phyloP scores from a whole-genome alignment of 2,329 filamentous ascomycete genomes.

The Botrytis deweyae region DNA sequence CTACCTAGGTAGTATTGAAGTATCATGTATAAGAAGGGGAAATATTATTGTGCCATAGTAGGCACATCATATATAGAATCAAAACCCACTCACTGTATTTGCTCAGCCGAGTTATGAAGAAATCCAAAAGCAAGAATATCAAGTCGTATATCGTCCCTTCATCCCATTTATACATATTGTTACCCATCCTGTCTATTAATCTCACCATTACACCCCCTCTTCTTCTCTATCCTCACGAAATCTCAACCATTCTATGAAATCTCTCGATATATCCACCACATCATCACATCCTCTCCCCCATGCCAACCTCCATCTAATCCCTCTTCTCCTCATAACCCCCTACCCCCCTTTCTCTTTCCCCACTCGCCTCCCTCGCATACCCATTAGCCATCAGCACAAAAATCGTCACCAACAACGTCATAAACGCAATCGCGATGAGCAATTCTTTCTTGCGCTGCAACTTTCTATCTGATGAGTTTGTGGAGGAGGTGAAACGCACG shows the following conservation, averaged over 20 bases:
- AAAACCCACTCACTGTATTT: background rate
- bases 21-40: background rate
- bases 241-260: background rate
- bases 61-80: background rate
- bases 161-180: background rate
- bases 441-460: background rate
- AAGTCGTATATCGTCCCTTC: background rate
- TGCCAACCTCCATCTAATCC: background rate
- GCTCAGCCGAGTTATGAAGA: background rate
- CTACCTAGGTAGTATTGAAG: background rate
- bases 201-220: background rate
- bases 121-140: background rate
- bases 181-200: background rate
- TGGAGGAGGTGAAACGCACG: constrained; percentile 22
- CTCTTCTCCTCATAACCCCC: background rate
- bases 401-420: background rate
- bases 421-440: background rate
- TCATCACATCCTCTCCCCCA: background rate
- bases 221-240: background rate
- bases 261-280: background rate
- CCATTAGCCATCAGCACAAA: background rate
- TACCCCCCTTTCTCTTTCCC: background rate
- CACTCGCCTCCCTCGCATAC: background rate
- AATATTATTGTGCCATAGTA: background rate
- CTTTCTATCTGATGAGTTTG: background rate